These are phyloP conservation scores for Paecilomyces variotii DNA, from an alignment of 2,329 filamentous ascomycete genomes.

Conservation along the genomic window DNA sequence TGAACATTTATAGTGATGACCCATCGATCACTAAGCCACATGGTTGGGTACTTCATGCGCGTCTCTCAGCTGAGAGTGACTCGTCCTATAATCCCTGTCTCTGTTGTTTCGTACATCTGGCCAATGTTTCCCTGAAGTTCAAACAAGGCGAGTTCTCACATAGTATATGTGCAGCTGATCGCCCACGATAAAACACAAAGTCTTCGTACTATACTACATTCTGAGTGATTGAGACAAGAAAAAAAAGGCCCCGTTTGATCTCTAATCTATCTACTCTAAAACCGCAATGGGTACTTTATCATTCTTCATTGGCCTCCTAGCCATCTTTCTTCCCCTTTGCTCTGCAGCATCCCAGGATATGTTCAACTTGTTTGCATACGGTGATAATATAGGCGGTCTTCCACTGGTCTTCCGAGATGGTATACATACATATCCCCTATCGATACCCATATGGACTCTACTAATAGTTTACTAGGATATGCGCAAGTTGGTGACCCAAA, in stretches of 20 bases:
- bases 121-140: neutral
- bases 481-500: neutral
- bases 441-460: neutral
- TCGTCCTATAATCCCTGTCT: neutral
- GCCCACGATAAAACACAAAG: neutral
- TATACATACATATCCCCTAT: neutral
- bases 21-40: neutral
- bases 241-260: neutral
- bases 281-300: neutral
- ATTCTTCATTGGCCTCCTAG: neutral
- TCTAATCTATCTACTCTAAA: neutral
- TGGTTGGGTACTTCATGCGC: neutral
- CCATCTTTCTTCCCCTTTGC: neutral
- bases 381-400: neutral
- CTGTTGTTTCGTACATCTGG: neutral
- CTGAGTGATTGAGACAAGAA: neutral
- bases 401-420: neutral
- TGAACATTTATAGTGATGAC: neutral
- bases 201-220: neutral
- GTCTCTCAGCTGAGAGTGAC: neutral
- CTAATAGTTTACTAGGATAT: neutral
- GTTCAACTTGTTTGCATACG: neutral
- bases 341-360: neutral
- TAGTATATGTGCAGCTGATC: neutral
- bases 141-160: neutral